Evolutionary conservation across 306 rosid species (phyloP).

Genomic region (Trifolium dubium): DNA sequence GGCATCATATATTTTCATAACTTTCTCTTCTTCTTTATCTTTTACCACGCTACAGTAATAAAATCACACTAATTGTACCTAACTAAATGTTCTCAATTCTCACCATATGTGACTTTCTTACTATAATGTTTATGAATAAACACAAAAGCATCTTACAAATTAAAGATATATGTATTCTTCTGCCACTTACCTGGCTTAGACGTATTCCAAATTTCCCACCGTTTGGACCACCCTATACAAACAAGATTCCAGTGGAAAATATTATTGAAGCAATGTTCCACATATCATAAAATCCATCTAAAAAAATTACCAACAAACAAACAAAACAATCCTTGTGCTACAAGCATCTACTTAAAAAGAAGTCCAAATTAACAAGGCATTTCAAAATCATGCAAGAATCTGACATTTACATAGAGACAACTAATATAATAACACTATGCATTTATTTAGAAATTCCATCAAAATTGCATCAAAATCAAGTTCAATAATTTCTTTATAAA

Average conservation of each 20-base stretch:
- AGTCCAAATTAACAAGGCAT: neutral
- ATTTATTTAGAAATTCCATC: neutral
- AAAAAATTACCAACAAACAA: neutral
- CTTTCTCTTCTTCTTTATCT: slow-evolving; percentile 20
- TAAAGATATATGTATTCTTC: slow-evolving; percentile 10
- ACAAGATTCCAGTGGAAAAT: neutral
- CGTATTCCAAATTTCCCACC: slow-evolving; percentile 36
- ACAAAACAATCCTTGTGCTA: neutral
- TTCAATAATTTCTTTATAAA: slow-evolving; percentile 31
- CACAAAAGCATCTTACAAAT: slow-evolving; percentile 1
- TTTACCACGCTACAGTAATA: neutral
- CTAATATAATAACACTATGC: neutral
- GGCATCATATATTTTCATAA: slow-evolving; percentile 8
- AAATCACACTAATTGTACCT: neutral
- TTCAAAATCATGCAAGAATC: slow-evolving; percentile 22
- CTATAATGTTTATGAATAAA: neutral
- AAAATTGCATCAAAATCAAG: slow-evolving; percentile 1
- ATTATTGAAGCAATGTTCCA: neutral
- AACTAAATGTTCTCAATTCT: neutral
- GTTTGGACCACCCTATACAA: slow-evolving; percentile 14
- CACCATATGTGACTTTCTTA: neutral
- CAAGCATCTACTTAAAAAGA: slow-evolving; percentile 7
- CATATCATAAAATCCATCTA: neutral
- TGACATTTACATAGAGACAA: slow-evolving; percentile 23
- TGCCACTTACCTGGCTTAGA: slow-evolving; percentile 23